Evolutionary conservation across 2,329 filamentous ascomycete species (phyloP).

Genomic region (Botrytis porri): DNA sequence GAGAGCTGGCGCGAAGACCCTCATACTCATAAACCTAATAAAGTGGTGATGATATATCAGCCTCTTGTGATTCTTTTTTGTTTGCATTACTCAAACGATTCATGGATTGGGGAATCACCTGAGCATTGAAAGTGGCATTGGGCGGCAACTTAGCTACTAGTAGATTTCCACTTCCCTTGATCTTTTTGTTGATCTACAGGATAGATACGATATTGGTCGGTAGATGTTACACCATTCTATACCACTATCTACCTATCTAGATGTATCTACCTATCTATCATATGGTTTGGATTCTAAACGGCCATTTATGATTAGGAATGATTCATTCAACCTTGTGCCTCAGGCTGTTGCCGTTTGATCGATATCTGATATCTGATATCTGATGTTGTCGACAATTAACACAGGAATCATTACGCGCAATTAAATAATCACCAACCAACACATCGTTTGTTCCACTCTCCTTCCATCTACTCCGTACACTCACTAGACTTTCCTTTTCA

Average conservation of each 20-base stretch:
- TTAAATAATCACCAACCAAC: background rate
- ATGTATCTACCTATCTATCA: background rate
- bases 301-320: background rate
- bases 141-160: background rate
- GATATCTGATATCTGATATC: background rate
- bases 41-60: background rate
- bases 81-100: slow-evolving; percentile 8
- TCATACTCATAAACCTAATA: background rate
- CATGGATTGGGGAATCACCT: background rate
- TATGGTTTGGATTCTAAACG: background rate
- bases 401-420: background rate
- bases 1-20: background rate
- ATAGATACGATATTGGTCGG: background rate
- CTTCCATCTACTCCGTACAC: background rate
- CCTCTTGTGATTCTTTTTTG: background rate
- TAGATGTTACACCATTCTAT: background rate
- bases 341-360: background rate
- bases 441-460: background rate
- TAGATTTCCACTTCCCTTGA: background rate
- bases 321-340: background rate
- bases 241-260: background rate
- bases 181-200: background rate
- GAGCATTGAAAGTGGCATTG: background rate
- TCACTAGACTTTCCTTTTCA: background rate
- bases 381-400: background rate